Conservation (phyloP, 495 filamentous ascomycete species). For the Talaromyces trachyspermus region DNA sequence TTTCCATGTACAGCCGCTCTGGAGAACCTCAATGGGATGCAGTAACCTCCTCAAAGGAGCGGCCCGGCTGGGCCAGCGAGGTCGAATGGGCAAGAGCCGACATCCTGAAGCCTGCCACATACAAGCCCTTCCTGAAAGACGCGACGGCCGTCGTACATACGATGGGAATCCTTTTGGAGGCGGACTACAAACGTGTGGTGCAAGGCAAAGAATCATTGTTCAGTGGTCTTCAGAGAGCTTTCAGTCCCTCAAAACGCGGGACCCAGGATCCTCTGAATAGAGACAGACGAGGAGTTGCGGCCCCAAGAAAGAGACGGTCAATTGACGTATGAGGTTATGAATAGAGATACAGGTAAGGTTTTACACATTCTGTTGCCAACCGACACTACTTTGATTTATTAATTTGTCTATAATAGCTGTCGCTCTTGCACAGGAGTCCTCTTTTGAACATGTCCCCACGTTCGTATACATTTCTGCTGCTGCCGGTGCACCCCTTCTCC, state of each 20-base stretch:
- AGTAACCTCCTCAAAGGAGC: constrained; percentile 61
- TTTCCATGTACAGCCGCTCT: constrained; percentile 56
- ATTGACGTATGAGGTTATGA: constrained; percentile 96
- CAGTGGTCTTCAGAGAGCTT: constrained; percentile 67
- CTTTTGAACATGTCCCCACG: constrained; percentile 49
- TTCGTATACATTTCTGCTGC: constrained; percentile 89
- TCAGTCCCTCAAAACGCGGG: constrained; percentile 55
- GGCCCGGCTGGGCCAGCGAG: constrained; percentile 72
- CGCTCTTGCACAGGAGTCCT: constrained; percentile 75
- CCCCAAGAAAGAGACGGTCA: constrained; percentile 63
- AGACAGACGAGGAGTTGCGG: constrained; percentile 49
- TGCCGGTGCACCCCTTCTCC: constrained; percentile 74
- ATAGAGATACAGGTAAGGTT: constrained; percentile 67
- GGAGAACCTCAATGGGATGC: constrained; percentile 78
- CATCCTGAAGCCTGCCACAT: constrained; percentile 72
- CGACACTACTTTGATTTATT: background rate
- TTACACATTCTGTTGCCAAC: background rate
- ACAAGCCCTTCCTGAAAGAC: constrained; percentile 59
- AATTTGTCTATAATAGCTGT: constrained; percentile 38
- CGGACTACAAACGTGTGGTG: constrained; percentile 92
- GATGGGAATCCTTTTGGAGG: constrained; percentile 94
- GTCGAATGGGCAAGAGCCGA: constrained; percentile 85
- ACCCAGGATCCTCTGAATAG: constrained; percentile 60
- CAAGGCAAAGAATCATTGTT: constrained; percentile 71
- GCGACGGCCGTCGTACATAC: constrained; percentile 84